Base-by-base conservation (phyloP, 2,329 filamentous ascomycete species). In the Xylariaceae sp. region DNA sequence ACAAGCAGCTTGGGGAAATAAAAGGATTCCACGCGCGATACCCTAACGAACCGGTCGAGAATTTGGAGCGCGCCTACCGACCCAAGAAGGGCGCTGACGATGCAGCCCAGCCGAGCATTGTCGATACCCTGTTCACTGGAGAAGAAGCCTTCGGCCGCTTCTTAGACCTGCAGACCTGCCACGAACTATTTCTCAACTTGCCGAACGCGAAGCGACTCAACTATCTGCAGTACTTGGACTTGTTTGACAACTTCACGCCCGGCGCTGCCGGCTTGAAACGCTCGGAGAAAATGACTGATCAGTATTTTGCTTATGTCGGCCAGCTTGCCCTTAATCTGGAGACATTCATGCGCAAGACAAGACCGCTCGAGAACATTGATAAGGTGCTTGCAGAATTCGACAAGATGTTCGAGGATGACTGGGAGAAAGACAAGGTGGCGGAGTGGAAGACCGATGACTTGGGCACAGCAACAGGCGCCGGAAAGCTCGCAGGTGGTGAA, bases 91-190 rank as follows among this genome's bases (percentile, higher is more conserved):
- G 81, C 48, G 82, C 81, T 10, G 85, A 86, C 49, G 83, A 85
- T 53, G 84, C 88, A 51, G 77, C 81, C 1, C 74, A 83, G 58
- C 80, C 82, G 3, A 85, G 84, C 49, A 85, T 92, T 55, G 87
- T 97, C 52, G 93, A 97, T 71, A 86, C 85, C 59, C 88, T 97
- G 79, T 99, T 99, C 74, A 96, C 92, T 0, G 94, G 94, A 62
- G 95, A 99, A 75, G 94, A 99, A 74, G 88, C 88, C 0, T 97
- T 89, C 69, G 94, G 94, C 49, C 88, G 91, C 67, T 99, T 90
- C 75, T 89, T 99, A 69, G 94, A 99, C 73, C 77, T 99, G 51
- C 93, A 88, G 15, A 83, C 80, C 45, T 84, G 87, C 66, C 92
- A 97, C 74, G 93, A 97, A 70, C 81, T 88, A 11, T 99, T 92